Base-by-base conservation (phyloP, 257 asterid species). In the Orobanche coerulescens region DNA sequence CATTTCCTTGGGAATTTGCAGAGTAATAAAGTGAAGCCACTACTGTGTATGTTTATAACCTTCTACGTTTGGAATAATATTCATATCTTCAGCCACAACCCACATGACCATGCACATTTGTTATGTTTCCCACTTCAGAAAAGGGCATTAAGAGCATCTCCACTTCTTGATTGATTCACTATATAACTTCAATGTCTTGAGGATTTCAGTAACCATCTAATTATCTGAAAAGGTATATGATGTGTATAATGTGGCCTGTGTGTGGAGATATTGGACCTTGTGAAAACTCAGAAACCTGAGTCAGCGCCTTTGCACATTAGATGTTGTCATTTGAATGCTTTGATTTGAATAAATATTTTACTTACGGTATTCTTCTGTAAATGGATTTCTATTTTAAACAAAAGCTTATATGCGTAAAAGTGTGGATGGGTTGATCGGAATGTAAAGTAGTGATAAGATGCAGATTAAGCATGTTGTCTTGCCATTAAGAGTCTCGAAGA, bases 1-100 rank as follows among this genome's bases (percentile, higher is more conserved):
- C 98, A 86, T 77, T 92, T 88, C 81, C 82, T 92, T 60, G 98
- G 98, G 76, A 86, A 92, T 78, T 75, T 92, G 82, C 98, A 92
- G 86, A 86, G 95, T 84, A 92, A 92, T 76, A 92, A 92, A 88
- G 96, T 86, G 54, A 88, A 92, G 80, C 85, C 93, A 20, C 96
- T 92, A 48, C 72, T 92, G 61, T 71, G 98, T 92, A 92, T 58
- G 94, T 72, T 57, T 23, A 9, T 24, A 24, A 47, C 51, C 51
- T 3, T 50, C 68, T 54, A 30, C 49, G 33, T 62, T 36, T 22
- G 31, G 30, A 61, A 5, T 33, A 47, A 15, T 33, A 5, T 37
- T 49, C 55, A 26, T 12, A 5, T n/a, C 31, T 53, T 53, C 36
- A 34, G 8, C 42, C 14, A 16, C 8, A 7, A 26, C 16, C n/a